phyloP scores from a whole-genome alignment of 257 asterid genomes.

The Jaltomata sinuosa region DNA sequence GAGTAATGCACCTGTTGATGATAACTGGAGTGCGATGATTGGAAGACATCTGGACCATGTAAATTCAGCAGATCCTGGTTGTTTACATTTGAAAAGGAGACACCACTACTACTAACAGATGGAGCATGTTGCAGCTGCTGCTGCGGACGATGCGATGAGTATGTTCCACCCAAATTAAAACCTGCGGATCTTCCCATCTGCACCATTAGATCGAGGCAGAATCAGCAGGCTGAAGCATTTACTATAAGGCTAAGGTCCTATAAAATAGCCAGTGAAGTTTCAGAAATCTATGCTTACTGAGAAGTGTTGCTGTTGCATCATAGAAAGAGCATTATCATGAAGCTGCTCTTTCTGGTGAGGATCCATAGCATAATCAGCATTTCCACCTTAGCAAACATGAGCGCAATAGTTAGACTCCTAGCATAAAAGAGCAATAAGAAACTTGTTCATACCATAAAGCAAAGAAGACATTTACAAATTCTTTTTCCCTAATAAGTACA shows the following conservation, averaged over 20 bases:
- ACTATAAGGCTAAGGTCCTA: neutral
- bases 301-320: conserved; percentile 71
- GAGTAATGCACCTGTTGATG: neutral
- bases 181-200: conserved; percentile 85
- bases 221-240: neutral
- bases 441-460: neutral
- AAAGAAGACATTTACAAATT: neutral
- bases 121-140: conserved; percentile 68
- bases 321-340: conserved; percentile 55
- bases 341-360: conserved; percentile 70
- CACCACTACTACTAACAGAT: conserved; percentile 50
- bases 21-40: neutral
- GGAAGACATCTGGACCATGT: conserved; percentile 54
- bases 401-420: conserved; percentile 11
- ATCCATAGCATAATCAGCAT: conserved; percentile 48
- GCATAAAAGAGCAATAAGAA: neutral
- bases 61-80: conserved; percentile 62
- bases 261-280: neutral
- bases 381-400: conserved; percentile 42
- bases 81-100: conserved; percentile 50
- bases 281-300: conserved; percentile 39
- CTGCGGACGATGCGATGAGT: conserved; percentile 76
- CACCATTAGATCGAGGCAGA: conserved; percentile 9
- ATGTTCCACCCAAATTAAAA: conserved; percentile 56
- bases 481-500: neutral